These are phyloP conservation scores for Trichoderma endophyticum DNA, from an alignment of 2,329 filamentous ascomycete species.

Conservation along the genomic window DNA sequence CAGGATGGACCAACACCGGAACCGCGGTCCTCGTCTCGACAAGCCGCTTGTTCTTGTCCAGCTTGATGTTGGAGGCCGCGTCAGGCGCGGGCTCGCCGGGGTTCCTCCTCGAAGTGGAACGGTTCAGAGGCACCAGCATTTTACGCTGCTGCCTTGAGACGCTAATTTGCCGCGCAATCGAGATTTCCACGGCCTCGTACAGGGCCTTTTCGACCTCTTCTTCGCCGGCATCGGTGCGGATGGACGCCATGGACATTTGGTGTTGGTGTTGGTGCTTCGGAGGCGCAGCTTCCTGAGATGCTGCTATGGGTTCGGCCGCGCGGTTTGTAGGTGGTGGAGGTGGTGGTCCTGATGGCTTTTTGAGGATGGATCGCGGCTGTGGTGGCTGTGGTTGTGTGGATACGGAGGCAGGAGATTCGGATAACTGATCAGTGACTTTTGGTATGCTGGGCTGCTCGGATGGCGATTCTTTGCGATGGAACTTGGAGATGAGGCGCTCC, in stretches of 20 bases:
- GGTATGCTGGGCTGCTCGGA: not conserved
- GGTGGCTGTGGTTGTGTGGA: not conserved
- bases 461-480: conserved; percentile 17
- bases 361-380: conserved; percentile 3
- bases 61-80: not conserved
- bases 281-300: not conserved
- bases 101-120: conserved; percentile 26
- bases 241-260: not conserved
- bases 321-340: not conserved
- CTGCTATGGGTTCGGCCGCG: not conserved
- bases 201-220: conserved; percentile 33
- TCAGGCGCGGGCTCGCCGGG: not conserved
- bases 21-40: conserved; percentile 41
- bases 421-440: not conserved
- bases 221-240: conserved; percentile 3
- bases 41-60: conserved; percentile 28
- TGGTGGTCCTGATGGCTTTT: conserved; percentile 2
- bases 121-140: conserved; percentile 54
- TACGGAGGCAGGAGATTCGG: not conserved
- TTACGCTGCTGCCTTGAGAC: conserved; percentile 60
- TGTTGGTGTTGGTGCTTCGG: not conserved
- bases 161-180: conserved; percentile 66
- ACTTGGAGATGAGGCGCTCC: conserved; percentile 23
- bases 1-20: conserved; percentile 44
- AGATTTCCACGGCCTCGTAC: conserved; percentile 57